Conservation (phyloP, 139 green algal species). For the Chlamydomonas schloesseri region DNA sequence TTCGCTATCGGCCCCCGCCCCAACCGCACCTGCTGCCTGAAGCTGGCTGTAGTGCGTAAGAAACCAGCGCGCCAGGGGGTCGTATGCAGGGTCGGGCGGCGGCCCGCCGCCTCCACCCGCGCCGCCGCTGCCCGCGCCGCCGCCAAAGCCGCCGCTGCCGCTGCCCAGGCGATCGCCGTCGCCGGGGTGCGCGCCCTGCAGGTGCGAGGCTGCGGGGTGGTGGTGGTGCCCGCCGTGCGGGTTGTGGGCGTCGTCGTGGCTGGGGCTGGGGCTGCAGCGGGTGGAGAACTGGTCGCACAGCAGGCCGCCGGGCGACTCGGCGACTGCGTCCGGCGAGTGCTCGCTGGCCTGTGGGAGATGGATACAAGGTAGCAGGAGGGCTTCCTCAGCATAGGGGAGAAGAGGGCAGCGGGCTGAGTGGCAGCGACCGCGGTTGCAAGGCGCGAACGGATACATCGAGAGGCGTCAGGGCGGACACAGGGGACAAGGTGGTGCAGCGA, state of each 20-base stretch:
- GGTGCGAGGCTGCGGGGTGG: too few species aligned
- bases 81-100: neutral
- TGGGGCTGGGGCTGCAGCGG: neutral
- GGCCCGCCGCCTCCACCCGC: neutral
- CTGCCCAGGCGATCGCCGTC: too few species aligned
- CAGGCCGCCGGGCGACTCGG: slow-evolving; percentile 19
- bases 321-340: slow-evolving; percentile 33
- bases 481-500: too few species aligned
- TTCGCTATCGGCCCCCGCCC: too few species aligned
- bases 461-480: too few species aligned
- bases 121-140: neutral
- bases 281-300: slow-evolving; percentile 24
- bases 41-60: slow-evolving; percentile 46
- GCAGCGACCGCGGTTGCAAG: too few species aligned
- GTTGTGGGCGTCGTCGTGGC: neutral
- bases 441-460: too few species aligned
- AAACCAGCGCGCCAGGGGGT: slow-evolving; percentile 56
- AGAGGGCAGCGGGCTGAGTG: too few species aligned
- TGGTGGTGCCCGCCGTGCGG: too few species aligned
- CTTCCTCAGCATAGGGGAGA: too few species aligned
- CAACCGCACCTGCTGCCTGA: slow-evolving; percentile 14
- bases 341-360: neutral
- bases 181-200: too few species aligned
- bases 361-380: too few species aligned
- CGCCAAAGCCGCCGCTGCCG: neutral